Evolutionary conservation across 345 rosid species (phyloP).

Genomic region (Isatis tinctoria): DNA sequence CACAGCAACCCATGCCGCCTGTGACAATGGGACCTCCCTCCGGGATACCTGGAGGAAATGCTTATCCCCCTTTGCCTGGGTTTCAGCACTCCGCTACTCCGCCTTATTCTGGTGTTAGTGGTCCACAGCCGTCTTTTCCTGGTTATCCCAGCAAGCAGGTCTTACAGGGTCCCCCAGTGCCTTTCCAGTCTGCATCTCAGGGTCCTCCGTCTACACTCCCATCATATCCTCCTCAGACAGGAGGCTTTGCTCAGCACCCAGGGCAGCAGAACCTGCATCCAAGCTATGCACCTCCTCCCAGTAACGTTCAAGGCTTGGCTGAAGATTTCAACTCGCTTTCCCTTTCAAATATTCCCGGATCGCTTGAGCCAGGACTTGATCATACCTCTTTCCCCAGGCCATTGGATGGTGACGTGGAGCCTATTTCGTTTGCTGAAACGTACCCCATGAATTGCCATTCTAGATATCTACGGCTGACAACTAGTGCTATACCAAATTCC

Average conservation of each 20-base stretch:
- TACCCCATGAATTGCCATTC: conserved; percentile 81
- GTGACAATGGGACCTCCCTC: conserved; percentile 61
- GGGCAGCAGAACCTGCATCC: conserved; percentile 60
- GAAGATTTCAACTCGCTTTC: conserved; percentile 90
- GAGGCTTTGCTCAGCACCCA: conserved; percentile 48
- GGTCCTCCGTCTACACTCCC: conserved; percentile 49
- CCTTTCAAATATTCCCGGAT: conserved; percentile 72
- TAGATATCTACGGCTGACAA: conserved; percentile 83
- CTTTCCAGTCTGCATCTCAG: conserved; percentile 49
- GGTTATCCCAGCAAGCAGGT: conserved; percentile 57
- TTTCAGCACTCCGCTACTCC: conserved; percentile 45
- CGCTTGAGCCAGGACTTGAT: conserved; percentile 79
- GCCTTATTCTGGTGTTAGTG: conserved; percentile 39
- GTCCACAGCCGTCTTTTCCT: conserved; percentile 50
- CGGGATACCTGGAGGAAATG: conserved; percentile 36
- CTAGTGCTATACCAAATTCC: conserved; percentile 83
- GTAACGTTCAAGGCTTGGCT: conserved; percentile 58
- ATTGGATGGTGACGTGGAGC: conserved; percentile 89
- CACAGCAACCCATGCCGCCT: conserved; percentile 48
- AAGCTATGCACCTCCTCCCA: conserved; percentile 60
- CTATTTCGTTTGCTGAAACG: conserved; percentile 52
- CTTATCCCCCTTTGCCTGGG: conserved; percentile 43
- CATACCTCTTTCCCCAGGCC: conserved; percentile 83
- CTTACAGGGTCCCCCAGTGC: conserved; percentile 47
- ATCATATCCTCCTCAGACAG: conserved; percentile 49